Base-by-base conservation (phyloP, 352 stramenopile species). In the Globisporangium nagaii region DNA sequence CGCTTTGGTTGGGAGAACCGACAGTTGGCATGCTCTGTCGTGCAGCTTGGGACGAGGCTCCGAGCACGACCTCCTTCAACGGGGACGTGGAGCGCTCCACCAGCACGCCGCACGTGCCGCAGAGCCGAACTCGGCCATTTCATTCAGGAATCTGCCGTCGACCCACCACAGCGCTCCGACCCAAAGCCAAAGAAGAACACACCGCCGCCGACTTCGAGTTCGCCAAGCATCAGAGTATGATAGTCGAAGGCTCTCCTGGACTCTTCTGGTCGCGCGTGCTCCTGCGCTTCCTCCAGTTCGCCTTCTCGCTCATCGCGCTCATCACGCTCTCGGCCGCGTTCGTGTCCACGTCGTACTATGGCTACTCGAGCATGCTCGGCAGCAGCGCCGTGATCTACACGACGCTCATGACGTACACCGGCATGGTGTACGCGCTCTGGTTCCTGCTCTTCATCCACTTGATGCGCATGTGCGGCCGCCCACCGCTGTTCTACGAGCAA, bases 321-420 rank as follows among this genome's bases (percentile, higher is more conserved):
- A 71, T 73, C 31, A 83, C 74, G 17, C n/a, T 90, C 17, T 81
- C 78, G 25, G 57, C 70, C 11, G 67, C 64, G 27, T 90, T 90
- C 56, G 76, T 86, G 22, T 63, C 66, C 24, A 63, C 72, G 7
- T 79, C 74, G 31, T 87, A 83, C 63, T 85, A 85, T 62, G 74
- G 76, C 10, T 88, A 84, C 64, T 75, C 72, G 32, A 86, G 68
- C 48, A 90, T 90, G 76, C 53, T 88, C 42, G 73, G 75, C 30
- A 88, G 75, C 52, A 68, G 71, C 58, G 60, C 73, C 5, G 69
- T 73, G 28, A 84, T 70, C 17, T 90, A 75, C 55, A 68, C 70
- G 53, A 75, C 68, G 12, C 49, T 90, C 10, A 66, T 81, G 43
- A 80, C 78, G 9, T 91, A 87, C 62, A 86, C 75, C 24, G 68